Evolutionary conservation across 2,329 filamentous ascomycete genomes (phyloP).

Genomic region (Cryoendolithus antarcticus): DNA sequence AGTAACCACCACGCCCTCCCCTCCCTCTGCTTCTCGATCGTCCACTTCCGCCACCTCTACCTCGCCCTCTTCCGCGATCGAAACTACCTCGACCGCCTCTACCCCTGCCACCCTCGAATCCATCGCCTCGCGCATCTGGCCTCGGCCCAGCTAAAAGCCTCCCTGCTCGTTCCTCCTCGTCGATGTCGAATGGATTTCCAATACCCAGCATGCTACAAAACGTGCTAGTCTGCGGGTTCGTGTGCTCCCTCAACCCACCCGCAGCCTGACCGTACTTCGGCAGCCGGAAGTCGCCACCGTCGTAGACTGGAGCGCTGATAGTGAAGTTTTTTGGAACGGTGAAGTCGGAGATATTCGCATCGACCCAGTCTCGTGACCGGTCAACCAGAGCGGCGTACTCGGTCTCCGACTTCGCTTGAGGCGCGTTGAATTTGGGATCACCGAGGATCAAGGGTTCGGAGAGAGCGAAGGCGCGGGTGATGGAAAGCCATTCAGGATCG

Average conservation of each 20-base stretch:
- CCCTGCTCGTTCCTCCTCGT: slow-evolving; percentile 54
- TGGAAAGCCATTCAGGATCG: slow-evolving; percentile 91
- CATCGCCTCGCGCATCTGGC: slow-evolving; percentile 19
- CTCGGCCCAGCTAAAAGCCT: slow-evolving; percentile 48
- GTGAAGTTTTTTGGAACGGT: slow-evolving; percentile 67
- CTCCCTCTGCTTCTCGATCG: slow-evolving; percentile 12
- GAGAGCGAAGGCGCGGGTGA: slow-evolving; percentile 66
- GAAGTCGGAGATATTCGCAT: slow-evolving; percentile 50
- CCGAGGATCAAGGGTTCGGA: slow-evolving; percentile 49
- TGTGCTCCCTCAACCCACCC: slow-evolving; percentile 59
- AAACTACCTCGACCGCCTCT: slow-evolving; percentile 8
- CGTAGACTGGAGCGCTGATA: slow-evolving; percentile 60
- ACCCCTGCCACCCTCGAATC: slow-evolving; percentile 11
- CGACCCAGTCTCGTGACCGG: slow-evolving; percentile 64
- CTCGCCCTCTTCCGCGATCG: slow-evolving; percentile 9
- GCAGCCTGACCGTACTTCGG: slow-evolving; percentile 15
- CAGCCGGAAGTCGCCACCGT: slow-evolving; percentile 9
- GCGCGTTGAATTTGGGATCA: slow-evolving; percentile 39
- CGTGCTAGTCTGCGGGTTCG: slow-evolving; percentile 69
- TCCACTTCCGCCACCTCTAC: slow-evolving; percentile 13
- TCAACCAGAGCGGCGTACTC: slow-evolving; percentile 58
- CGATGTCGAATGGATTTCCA: slow-evolving; percentile 61
- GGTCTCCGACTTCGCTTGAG: slow-evolving; percentile 39
- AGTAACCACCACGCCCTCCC: slow-evolving; percentile 6
- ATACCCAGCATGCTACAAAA: slow-evolving; percentile 74